These are phyloP conservation scores for Alternaria sp. DNA, from an alignment of 2,329 filamentous ascomycete species.

Conservation along the genomic window DNA sequence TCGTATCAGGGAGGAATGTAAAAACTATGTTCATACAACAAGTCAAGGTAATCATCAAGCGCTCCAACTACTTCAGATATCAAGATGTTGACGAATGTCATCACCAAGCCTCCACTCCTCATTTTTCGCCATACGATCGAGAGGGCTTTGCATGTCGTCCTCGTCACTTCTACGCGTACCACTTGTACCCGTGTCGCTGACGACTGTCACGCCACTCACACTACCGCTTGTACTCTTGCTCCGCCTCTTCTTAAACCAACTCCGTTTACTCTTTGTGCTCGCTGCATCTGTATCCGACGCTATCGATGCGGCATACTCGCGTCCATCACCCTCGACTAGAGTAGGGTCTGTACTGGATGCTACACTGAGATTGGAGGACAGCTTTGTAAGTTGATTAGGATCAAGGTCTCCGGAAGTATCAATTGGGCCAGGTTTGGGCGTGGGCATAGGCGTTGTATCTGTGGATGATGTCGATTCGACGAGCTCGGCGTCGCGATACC, in stretches of 20 bases:
- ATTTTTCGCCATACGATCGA: conserved; percentile 58
- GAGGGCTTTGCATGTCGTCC: conserved; percentile 59
- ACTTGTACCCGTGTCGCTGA: conserved; percentile 37
- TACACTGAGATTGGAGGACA: conserved; percentile 33
- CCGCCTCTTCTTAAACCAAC: conserved; percentile 47
- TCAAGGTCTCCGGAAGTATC: conserved; percentile 32
- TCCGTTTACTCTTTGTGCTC: conserved; percentile 41
- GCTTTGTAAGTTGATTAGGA: conserved; percentile 27
- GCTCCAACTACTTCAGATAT: conserved; percentile 48
- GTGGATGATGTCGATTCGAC: conserved; percentile 69
- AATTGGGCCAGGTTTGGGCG: conserved; percentile 45
- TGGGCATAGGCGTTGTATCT: conserved; percentile 54
- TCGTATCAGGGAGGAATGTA: neutral
- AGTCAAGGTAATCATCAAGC: neutral
- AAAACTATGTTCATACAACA: neutral
- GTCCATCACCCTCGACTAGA: conserved; percentile 26
- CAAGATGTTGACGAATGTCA: conserved; percentile 82
- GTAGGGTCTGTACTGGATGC: conserved; percentile 33
- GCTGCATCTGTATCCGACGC: conserved; percentile 38
- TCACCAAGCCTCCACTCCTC: conserved; percentile 80
- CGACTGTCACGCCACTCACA: conserved; percentile 38
- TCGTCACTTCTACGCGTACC: conserved; percentile 48
- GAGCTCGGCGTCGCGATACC: conserved; percentile 95
- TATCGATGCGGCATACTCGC: conserved; percentile 35
- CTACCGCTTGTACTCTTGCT: conserved; percentile 38